A percentile compares a stretch with the other conserved stretches of the same genome.
These are phyloP conservation scores for Dipteronia sinensis DNA, from an alignment of 345 rosid genomes.

Conservation along the genomic window DNA sequence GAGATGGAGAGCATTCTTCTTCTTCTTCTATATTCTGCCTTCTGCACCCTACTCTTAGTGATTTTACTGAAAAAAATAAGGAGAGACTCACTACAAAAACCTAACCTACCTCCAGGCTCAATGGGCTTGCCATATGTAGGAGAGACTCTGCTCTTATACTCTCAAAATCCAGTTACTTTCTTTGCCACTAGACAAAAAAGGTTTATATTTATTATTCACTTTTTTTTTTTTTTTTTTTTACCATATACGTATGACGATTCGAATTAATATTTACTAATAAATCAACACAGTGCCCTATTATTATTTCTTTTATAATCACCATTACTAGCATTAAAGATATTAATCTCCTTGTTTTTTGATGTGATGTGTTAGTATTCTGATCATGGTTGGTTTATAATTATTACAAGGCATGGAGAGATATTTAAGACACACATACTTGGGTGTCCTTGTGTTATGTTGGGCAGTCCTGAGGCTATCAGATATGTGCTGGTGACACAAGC, in stretches of 20 bases:
- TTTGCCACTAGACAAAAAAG: conserved; percentile 43
- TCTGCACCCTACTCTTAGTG: conserved; percentile 3
- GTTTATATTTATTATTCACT: conserved; percentile 18
- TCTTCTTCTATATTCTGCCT: conserved; percentile 1
- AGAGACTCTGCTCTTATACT: conserved; percentile 52
- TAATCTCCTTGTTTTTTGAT: background rate
- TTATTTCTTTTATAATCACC: too few relatives aligned
- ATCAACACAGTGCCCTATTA: background rate
- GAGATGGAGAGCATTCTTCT: conserved; percentile 17
- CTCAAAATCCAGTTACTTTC: conserved; percentile 57
- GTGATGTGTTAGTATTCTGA: background rate
- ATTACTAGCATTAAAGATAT: background rate
- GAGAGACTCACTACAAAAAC: background rate
- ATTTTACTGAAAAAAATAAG: background rate
- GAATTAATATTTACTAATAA: background rate
- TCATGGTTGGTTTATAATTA: background rate
- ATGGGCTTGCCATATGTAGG: conserved; percentile 67
- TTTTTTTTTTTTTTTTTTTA: background rate
- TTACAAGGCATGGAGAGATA: conserved; percentile 43
- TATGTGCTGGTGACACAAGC: conserved; percentile 52
- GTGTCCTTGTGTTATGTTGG: conserved; percentile 53
- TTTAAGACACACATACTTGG: conserved; percentile 61
- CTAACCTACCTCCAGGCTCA: conserved; percentile 58
- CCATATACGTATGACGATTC: too few relatives aligned
- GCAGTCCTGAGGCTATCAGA: conserved; percentile 50